Percentiles rank a stretch among this genome's conserved stretches.
These are phyloP conservation scores for Teunomyces lycoperdinae DNA, from an alignment of 805 yeast genomes.

Conservation along the genomic window DNA sequence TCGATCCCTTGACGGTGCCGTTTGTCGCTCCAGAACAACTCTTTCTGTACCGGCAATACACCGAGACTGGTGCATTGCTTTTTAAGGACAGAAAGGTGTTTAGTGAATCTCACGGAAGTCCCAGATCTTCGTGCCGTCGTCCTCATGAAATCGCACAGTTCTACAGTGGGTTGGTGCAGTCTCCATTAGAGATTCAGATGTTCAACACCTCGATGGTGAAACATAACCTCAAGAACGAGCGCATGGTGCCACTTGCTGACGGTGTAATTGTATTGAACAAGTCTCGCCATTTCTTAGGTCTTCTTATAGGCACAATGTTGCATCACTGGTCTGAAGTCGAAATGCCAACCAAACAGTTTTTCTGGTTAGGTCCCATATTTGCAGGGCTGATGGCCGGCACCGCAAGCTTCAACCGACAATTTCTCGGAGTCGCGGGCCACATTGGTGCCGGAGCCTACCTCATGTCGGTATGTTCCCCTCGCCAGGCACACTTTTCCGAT, in stretches of 20 bases:
- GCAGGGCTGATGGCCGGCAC: background rate
- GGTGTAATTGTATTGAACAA: conserved; percentile 8
- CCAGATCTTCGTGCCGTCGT: conserved; percentile 3
- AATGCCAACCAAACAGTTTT: conserved; percentile 7
- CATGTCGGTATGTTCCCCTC: conserved; percentile 7
- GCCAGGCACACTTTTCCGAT: conserved; percentile 10
- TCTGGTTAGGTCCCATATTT: conserved; percentile 11
- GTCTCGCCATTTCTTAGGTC: conserved; percentile 6
- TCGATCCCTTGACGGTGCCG: conserved; percentile 9
- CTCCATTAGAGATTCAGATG: background rate
- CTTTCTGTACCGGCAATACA: conserved; percentile 12
- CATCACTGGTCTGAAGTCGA: conserved; percentile 6
- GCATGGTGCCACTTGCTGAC: conserved; percentile 1
- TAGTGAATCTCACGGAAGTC: background rate
- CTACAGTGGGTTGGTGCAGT: conserved; percentile 1
- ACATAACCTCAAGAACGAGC: background rate
- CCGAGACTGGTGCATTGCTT: conserved; percentile 16
- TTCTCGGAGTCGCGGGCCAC: conserved; percentile 9
- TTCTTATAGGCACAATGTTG: conserved; percentile 7
- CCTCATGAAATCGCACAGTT: background rate
- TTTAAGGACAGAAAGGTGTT: conserved; percentile 20
- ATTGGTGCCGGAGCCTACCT: conserved; percentile 5
- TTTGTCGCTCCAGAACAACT: conserved; percentile 7
- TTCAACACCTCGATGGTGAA: background rate
- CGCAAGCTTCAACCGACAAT: conserved; percentile 6